Base-by-base conservation (phyloP, 2,329 filamentous ascomycete genomes). In the Scorias spongiosa region DNA sequence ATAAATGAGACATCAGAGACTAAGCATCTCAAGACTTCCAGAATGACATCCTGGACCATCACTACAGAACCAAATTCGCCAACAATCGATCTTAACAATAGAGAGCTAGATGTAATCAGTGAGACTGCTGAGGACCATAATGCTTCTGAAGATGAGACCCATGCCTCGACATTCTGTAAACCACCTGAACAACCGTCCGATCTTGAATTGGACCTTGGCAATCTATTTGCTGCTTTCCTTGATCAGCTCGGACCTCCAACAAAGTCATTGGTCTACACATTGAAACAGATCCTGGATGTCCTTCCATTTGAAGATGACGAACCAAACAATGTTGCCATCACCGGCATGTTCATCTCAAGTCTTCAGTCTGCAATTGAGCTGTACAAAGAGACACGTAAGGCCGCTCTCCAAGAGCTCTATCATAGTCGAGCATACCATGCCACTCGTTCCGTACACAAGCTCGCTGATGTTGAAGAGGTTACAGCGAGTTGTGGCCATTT, bases 401-500 rank as follows among this genome's bases (percentile, higher is more conserved):
- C 81, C 41, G 87, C 91, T 0, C 67, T 98, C 6, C 72, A 79
- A 45, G 74, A 82, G 45, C 71, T 98, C 1, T 96, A 98, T 62
- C 78, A 75, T 49, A 83, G 76, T 42, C 86, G 93, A 44, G 81
- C 91, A 50, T 70, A 91, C 14, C 77, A 76, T 34, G 51, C 54
- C 6, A 51, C 54, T 1, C 43, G 78, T 37, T 80, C 81, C 0
- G 72, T 85, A 42, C 81, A 82, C 48, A 74, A 89, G 8, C 81
- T 93, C 57, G 91, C 89, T 2, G 91, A 96, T 60, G 87, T 94
- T 45, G 91, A 98, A 60, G 91, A 98, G 62, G 88, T 96, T 10
- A 88, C 89, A 36, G 89, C 91, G n/a, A 93, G 88, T 45, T 98
- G 91, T 57, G 89, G 91, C 0, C 88, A 96, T 63, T 98, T 96